Percentiles rank a stretch among this genome's conserved stretches.
phyloP scores from a whole-genome alignment of 2,329 filamentous ascomycete genomes.

The Sarocladium strictum region DNA sequence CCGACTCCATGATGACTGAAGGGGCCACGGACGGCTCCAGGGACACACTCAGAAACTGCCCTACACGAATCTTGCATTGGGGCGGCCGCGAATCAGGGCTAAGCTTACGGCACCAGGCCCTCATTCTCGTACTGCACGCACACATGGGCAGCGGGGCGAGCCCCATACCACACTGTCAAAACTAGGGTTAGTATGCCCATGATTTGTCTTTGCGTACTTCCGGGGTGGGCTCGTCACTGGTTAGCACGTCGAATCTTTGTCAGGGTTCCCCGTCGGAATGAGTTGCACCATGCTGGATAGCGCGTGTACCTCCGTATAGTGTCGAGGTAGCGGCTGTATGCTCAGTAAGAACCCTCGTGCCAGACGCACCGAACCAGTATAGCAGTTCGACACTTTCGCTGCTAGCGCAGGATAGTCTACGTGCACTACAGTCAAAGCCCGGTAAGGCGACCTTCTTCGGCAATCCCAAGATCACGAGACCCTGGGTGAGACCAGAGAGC shows the following conservation, averaged over 20 bases:
- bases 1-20: slow-evolving; percentile 2
- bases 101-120: slow-evolving; percentile 4
- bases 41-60: background rate
- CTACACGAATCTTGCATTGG: slow-evolving; percentile 9
- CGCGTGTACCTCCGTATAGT: too few relatives aligned
- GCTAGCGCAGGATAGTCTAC: background rate
- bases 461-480: background rate
- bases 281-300: too few relatives aligned
- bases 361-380: background rate
- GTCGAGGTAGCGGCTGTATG: too few relatives aligned
- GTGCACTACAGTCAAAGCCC: too few relatives aligned
- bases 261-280: too few relatives aligned
- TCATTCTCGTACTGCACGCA: slow-evolving; percentile 3
- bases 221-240: background rate
- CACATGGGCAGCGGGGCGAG: slow-evolving; percentile 3
- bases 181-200: too few relatives aligned
- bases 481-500: too few relatives aligned
- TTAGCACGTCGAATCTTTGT: background rate
- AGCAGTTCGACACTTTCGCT: background rate
- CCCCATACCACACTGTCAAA: slow-evolving; percentile 4
- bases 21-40: background rate
- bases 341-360: slow-evolving; percentile 4
- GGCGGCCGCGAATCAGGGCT: slow-evolving; percentile 4
- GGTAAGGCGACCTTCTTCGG: too few relatives aligned
- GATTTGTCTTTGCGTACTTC: background rate